Base-by-base conservation (phyloP, 2,329 filamentous ascomycete genomes). In the Colletotrichum tofieldiae region DNA sequence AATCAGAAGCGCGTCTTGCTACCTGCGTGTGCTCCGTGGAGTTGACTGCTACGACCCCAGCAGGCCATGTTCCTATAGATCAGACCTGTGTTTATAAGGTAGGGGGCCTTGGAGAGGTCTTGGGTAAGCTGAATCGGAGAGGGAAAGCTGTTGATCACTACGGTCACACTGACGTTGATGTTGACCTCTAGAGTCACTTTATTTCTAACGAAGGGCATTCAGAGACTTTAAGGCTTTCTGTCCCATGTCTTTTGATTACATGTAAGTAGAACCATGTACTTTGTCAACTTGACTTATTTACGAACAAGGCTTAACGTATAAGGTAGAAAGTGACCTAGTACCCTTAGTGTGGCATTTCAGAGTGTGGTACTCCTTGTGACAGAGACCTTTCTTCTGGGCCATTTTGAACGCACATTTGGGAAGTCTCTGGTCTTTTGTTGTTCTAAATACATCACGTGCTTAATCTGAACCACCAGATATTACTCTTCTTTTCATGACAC, bases 21-120 rank as follows among this genome's bases (percentile, higher is more conserved):
- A 51, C 47, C 47, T 51, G n/a, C n/a, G 12, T 51, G n/a, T 51
- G n/a, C n/a, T 51, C n/a, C 47, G 4, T 51, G n/a, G 47, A 51
- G n/a, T 3, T 51, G n/a, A 18, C 47, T 51, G n/a, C n/a, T 5
- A 14, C n/a, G 12, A 51, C 47, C 7, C 4, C 9, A 23, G 47
- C n/a, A 26, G n/a, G 9, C 5, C 9, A 26, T 23, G 12, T 8
- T 51, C 47, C 47, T 51, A 26, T 51, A 23, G 47, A n/a, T 23
- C 7, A 23, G 47, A 51, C 47, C 18, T 43, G 14, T 51, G n/a
- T 12, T 51, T 26, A 20, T 51, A 29, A 23, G 6, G 39, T 12
- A 51, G 23, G 47, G 47, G 47, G 47, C 20, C 47, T 23, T 14
- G 9, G 47, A 51, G 47, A 51, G 5, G 12, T 14, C 47, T 23